Base-by-base conservation (phyloP, 2,329 filamentous ascomycete genomes). In the Cercospora sesami region DNA sequence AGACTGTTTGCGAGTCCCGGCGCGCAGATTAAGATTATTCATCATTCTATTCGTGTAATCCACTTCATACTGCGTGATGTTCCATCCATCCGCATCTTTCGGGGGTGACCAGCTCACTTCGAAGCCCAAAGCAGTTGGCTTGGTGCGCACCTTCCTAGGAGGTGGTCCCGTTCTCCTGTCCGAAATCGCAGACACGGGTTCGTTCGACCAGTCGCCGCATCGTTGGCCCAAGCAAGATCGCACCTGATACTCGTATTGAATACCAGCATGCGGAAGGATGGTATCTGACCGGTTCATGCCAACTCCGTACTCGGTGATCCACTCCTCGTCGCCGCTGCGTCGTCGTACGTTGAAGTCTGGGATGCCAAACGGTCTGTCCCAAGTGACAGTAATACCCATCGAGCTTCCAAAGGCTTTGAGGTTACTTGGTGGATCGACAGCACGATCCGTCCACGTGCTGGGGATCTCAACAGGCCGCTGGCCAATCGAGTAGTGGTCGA, bases 171-270 rank as follows among this genome's bases (percentile, higher is more conserved):
- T 67, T 1, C 33, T 63, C 45, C 65, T 67, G 14, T 60, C 65
- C 21, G 65, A 67, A 18, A 55, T 16, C 4, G 65, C 65, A 18
- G 33, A 61, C 9, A 63, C 65, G 33, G n/a, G 21, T 12, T 67
- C 65, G 3, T 39, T 30, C 8, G 65, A 60, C 60, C 61, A 67
- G 5, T 67, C 42, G 12, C 65, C 26, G 21, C 65, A 67, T n/a
- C 61, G 53, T 23, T 51, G 36, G n/a, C 61, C 61, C 45, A 64
- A 45, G 57, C 65, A 64, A 8, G 61, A 67, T 12, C 58, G 61
- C 16, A 67, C 65, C 30, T 67, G 65, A 28, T 67, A 67, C n/a
- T 67, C 65, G n/a, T 60, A 67, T 31, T n/a, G 39, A 28, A 67
- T 64, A 21, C 65, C 65, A 39, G 65, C 65, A 14, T 14, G 21